A percentile compares a stretch with the other conserved stretches of the same genome.
Conservation (phyloP, 2,329 filamentous ascomycete genomes). For the Colletotrichum gigasporum region DNA sequence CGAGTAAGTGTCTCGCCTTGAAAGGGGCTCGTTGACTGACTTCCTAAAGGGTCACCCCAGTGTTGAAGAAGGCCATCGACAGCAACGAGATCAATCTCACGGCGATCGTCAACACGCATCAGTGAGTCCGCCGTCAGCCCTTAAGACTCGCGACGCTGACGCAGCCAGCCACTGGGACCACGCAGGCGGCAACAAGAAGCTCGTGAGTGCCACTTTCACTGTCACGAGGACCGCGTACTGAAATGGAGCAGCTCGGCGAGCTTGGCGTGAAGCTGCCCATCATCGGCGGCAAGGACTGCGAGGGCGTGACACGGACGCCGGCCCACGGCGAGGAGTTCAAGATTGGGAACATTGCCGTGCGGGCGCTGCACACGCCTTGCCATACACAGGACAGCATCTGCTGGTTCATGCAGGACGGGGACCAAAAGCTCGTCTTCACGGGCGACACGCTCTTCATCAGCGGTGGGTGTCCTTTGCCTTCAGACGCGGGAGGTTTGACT, state of each 20-base stretch:
- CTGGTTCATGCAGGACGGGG: constrained; percentile 86
- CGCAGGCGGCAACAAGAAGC: constrained; percentile 86
- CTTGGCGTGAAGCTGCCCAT: constrained; percentile 74
- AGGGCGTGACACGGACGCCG: constrained; percentile 81
- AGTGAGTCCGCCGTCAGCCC: constrained; percentile 68
- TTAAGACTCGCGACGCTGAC: not conserved
- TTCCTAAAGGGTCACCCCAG: constrained; percentile 61
- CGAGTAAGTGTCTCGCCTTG: constrained; percentile 66
- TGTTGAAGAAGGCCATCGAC: constrained; percentile 78
- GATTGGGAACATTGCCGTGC: constrained; percentile 85
- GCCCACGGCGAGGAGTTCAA: constrained; percentile 80
- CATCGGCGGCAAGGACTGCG: constrained; percentile 88
- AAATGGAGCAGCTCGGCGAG: constrained; percentile 45
- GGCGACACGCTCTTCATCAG: constrained; percentile 97
- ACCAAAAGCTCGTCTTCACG: constrained; percentile 84
- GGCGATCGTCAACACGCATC: constrained; percentile 95
- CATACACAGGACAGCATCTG: constrained; percentile 99
- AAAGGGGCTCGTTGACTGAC: not conserved
- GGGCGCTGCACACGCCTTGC: constrained; percentile 92
- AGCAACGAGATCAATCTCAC: constrained; percentile 81
- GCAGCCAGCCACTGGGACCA: constrained; percentile 85
- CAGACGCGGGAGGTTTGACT: not conserved
- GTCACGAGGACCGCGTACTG: not conserved
- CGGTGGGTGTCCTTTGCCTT: constrained; percentile 60
- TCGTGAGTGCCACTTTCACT: constrained; percentile 69